Conservation (phyloP, 768 basidiomycete species). For the Gelatoporia subvermispora region DNA sequence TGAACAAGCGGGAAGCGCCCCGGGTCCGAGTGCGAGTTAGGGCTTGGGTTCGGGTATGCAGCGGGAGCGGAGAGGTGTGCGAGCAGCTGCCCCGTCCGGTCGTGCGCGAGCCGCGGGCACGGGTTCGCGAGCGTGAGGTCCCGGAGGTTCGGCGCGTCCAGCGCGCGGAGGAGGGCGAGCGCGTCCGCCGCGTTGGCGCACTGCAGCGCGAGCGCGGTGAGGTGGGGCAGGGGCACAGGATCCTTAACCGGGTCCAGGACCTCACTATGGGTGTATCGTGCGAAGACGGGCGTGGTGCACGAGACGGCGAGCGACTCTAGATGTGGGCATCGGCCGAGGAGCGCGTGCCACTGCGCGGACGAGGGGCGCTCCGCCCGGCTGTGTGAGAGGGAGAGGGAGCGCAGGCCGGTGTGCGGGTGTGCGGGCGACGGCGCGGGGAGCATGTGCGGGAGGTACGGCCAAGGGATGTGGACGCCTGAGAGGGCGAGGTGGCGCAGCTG, state of each 20-base stretch:
- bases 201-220: conserved; percentile 37
- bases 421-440: conserved; percentile 2
- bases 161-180: conserved; percentile 32
- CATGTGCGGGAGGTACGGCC: conserved; percentile 35
- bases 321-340: conserved; percentile 37
- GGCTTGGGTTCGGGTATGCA: too few relatives aligned
- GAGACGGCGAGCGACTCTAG: conserved; percentile 41
- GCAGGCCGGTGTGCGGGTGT: conserved; percentile 12
- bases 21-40: conserved; percentile 7
- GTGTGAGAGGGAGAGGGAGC: conserved; percentile 45
- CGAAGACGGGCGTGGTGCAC: conserved; percentile 35
- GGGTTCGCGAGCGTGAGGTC: conserved; percentile 41
- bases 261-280: conserved; percentile 12
- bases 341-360: conserved; percentile 32
- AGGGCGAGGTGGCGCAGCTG: conserved; percentile 44
- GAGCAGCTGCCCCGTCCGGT: conserved; percentile 26
- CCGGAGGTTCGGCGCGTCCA: conserved; percentile 36
- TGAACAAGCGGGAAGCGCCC: conserved; percentile 32
- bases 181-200: conserved; percentile 39
- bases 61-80: conserved; percentile 13
- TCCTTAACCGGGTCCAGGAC: conserved; percentile 13
- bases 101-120: conserved; percentile 36
- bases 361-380: conserved; percentile 54
- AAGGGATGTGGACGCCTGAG: conserved; percentile 54
- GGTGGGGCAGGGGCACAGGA: conserved; percentile 32